Evolutionary conservation across 768 basidiomycete species (phyloP).

Genomic region (Lentinula sp.): DNA sequence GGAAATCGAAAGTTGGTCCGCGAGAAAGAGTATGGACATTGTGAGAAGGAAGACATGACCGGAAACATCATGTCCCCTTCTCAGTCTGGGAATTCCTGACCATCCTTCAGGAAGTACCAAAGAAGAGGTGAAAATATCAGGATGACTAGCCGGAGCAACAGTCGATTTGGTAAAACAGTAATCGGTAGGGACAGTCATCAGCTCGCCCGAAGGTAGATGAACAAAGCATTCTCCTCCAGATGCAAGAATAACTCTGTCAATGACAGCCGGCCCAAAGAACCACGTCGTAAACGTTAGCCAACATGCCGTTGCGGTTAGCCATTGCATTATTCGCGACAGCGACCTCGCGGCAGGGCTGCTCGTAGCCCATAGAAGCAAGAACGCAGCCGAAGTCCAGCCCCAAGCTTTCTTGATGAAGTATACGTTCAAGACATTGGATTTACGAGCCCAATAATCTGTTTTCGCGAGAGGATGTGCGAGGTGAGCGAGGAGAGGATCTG

Average conservation of each 20-base stretch:
- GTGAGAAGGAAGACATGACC: conserved; percentile 91
- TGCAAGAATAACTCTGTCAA: conserved; percentile 56
- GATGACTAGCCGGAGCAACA: conserved; percentile 57
- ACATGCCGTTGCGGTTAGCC: conserved; percentile 48
- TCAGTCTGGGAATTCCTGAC: conserved; percentile 52
- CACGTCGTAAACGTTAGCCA: conserved; percentile 78
- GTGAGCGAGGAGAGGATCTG: conserved; percentile 62
- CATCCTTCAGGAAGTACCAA: conserved; percentile 34
- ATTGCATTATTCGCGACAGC: conserved; percentile 41
- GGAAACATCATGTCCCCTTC: conserved; percentile 86
- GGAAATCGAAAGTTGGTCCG: conserved; percentile 63
- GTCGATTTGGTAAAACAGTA: conserved; percentile 47
- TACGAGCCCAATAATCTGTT: conserved; percentile 72
- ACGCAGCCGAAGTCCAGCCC: conserved; percentile 78
- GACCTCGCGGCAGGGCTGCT: conserved; percentile 41
- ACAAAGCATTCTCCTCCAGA: conserved; percentile 80
- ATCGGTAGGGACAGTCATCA: conserved; percentile 47
- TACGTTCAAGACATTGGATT: conserved; percentile 76
- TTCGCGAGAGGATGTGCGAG: conserved; percentile 62
- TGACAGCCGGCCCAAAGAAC: conserved; percentile 83
- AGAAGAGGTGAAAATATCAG: conserved; percentile 48
- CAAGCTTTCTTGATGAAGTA: conserved; percentile 88
- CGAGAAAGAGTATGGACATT: conserved; percentile 70
- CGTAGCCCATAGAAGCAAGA: conserved; percentile 53
- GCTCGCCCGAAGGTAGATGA: conserved; percentile 47